These are phyloP conservation scores for Phyllosticta citribraziliensis DNA, from an alignment of 2,329 filamentous ascomycete genomes.

Conservation along the genomic window DNA sequence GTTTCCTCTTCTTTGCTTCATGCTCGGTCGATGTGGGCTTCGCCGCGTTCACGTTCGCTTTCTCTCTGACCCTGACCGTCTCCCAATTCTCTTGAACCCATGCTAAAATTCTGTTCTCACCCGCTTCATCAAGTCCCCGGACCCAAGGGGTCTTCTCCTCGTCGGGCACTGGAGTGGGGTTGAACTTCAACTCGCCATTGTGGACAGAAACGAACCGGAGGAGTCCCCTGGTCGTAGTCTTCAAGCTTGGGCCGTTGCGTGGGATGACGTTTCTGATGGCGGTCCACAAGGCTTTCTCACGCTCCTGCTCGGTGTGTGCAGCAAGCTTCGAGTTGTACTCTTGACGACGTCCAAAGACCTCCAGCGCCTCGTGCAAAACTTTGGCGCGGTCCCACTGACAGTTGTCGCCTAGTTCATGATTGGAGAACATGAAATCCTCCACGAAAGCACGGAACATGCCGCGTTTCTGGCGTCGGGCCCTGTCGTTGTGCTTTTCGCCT, in stretches of 20 bases:
- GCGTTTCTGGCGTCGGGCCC: constrained; percentile 45
- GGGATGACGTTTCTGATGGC: constrained; percentile 32
- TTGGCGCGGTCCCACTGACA: constrained; percentile 26
- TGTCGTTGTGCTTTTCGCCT: constrained; percentile 41
- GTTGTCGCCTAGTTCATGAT: constrained; percentile 29
- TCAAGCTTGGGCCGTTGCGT: constrained; percentile 16
- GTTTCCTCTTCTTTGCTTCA: background rate
- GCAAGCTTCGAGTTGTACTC: constrained; percentile 37
- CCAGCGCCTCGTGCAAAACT: constrained; percentile 46
- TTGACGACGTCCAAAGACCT: constrained; percentile 36
- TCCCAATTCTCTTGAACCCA: constrained; percentile 26
- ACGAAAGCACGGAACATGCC: constrained; percentile 52
- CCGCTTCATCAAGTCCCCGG: constrained; percentile 10
- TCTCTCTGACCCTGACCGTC: constrained; percentile 22
- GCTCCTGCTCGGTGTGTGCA: constrained; percentile 28
- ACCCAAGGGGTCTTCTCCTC: constrained; percentile 17
- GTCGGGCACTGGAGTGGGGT: constrained; percentile 12
- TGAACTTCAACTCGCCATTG: constrained; percentile 16
- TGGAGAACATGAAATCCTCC: constrained; percentile 51
- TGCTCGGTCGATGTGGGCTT: background rate
- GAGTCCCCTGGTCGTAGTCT: constrained; percentile 20
- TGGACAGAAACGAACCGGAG: constrained; percentile 26
- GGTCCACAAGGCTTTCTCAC: constrained; percentile 32
- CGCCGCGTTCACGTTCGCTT: constrained; percentile 5
- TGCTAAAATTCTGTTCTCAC: constrained; percentile 9